A percentile compares a stretch with the other conserved stretches of the same genome.
Evolutionary conservation across 2,329 filamentous ascomycete species (phyloP).

Genomic region (Exophiala sp.): DNA sequence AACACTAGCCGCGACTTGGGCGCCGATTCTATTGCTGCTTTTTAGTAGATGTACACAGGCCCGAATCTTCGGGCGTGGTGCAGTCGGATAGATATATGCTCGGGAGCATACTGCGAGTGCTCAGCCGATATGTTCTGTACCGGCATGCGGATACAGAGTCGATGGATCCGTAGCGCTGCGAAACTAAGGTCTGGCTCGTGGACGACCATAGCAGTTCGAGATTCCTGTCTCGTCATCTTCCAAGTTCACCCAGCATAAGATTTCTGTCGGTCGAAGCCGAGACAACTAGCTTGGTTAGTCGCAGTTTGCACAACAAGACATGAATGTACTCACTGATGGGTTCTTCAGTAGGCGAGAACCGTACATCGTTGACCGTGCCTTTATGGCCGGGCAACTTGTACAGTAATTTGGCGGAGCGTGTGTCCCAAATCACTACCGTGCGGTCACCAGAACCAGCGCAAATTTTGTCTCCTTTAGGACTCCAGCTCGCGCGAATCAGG

Average conservation of each 20-base stretch:
- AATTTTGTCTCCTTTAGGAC: constrained; percentile 75
- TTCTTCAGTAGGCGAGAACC: constrained; percentile 78
- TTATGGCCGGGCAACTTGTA: constrained; percentile 96
- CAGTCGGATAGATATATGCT: no score
- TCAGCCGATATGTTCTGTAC: no score
- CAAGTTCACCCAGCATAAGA: constrained; percentile 74
- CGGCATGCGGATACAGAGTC: no score
- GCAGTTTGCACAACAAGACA: neutral
- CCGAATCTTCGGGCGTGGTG: no score
- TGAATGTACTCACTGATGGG: constrained; percentile 67
- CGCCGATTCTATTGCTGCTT: no score
- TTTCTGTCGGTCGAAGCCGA: constrained; percentile 86
- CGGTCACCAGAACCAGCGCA: constrained; percentile 85
- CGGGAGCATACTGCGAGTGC: no score
- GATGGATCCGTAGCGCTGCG: neutral
- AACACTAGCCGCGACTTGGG: no score
- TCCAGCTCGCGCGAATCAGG: constrained; percentile 84
- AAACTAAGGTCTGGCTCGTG: neutral
- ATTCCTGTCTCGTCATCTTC: constrained; percentile 50
- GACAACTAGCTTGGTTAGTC: constrained; percentile 55
- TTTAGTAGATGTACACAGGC: no score
- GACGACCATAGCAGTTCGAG: neutral
- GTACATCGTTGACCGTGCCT: constrained; percentile 88
- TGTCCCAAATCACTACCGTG: constrained; percentile 86
- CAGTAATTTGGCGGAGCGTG: constrained; percentile 76